These are phyloP conservation scores for Paxillus involutus DNA, from an alignment of 768 basidiomycete genomes.

Conservation along the genomic window DNA sequence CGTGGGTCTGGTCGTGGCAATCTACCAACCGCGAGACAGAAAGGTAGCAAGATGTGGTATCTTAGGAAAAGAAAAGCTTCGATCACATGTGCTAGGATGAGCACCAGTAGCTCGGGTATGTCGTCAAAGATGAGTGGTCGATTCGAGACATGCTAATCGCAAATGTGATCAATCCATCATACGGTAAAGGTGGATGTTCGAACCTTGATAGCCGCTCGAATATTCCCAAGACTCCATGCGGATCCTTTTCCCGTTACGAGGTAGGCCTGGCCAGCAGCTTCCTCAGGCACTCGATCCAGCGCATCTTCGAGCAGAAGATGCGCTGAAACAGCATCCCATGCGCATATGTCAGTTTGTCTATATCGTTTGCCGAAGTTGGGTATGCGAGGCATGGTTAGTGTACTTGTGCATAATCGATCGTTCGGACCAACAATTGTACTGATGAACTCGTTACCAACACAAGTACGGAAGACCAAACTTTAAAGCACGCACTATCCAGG, in stretches of 20 bases:
- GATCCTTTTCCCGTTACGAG: conserved; percentile 34
- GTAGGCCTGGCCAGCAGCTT: conserved; percentile 33
- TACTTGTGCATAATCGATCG: conserved; percentile 31
- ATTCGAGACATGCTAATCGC: conserved; percentile 28
- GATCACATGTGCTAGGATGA: conserved; percentile 30
- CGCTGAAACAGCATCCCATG: conserved; percentile 37
- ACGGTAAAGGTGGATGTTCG: background rate
- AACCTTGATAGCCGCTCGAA: conserved; percentile 34
- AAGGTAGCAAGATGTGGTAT: conserved; percentile 27
- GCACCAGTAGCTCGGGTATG: conserved; percentile 30
- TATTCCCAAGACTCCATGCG: conserved; percentile 30
- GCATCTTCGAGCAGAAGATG: conserved; percentile 34
- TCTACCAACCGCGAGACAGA: conserved; percentile 13
- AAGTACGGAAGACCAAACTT: background rate
- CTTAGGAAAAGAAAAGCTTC: conserved; percentile 32
- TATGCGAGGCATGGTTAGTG: conserved; percentile 30
- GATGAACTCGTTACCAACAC: background rate
- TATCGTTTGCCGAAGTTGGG: conserved; percentile 33
- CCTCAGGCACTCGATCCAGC: conserved; percentile 19
- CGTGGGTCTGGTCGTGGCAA: conserved; percentile 23
- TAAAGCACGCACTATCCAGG: conserved; percentile 30
- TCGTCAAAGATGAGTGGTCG: conserved; percentile 27
- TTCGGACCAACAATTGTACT: conserved; percentile 37
- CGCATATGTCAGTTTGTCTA: conserved; percentile 32
- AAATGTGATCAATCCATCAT: background rate